Evolutionary conservation across 179 eudicot genomes (phyloP).

Genomic region (Heliamphora ciliata): DNA sequence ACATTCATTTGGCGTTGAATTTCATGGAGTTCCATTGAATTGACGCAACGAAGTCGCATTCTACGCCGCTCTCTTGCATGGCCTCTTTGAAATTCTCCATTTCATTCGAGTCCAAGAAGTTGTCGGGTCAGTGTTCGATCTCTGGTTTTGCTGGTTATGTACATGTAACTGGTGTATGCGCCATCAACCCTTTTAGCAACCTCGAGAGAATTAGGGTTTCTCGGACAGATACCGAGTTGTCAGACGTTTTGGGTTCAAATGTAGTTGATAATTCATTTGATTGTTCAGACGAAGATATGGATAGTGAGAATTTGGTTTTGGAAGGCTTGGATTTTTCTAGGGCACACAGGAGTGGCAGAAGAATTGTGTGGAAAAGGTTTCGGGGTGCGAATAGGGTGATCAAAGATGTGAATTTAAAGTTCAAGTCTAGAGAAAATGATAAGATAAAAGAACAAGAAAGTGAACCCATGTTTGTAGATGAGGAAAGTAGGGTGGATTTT

Average conservation of each 20-base stretch:
- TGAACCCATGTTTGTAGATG: constrained; percentile 14
- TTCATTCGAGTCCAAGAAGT: constrained; percentile 14
- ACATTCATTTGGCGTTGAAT: not conserved
- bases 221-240: constrained; percentile 21
- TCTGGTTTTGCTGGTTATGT: constrained; percentile 12
- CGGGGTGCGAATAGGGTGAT: constrained; percentile 22
- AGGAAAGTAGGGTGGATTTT: not conserved
- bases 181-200: constrained; percentile 18
- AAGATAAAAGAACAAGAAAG: constrained; percentile 3
- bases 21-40: not conserved
- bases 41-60: constrained; percentile 1
- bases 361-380: constrained; percentile 39
- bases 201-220: constrained; percentile 28
- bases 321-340: constrained; percentile 19
- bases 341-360: constrained; percentile 21
- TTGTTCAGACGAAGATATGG: constrained; percentile 11
- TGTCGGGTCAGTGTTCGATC: constrained; percentile 13
- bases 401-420: constrained; percentile 21
- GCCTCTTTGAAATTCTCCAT: constrained; percentile 19
- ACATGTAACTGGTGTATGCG: constrained; percentile 17
- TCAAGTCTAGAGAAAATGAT: constrained; percentile 10
- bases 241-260: constrained; percentile 11
- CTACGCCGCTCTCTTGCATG: constrained; percentile 9
- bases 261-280: not conserved
- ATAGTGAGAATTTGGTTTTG: constrained; percentile 20